Base-by-base conservation (phyloP, 78 protist species). In the Dictyostelium capitatum region DNA sequence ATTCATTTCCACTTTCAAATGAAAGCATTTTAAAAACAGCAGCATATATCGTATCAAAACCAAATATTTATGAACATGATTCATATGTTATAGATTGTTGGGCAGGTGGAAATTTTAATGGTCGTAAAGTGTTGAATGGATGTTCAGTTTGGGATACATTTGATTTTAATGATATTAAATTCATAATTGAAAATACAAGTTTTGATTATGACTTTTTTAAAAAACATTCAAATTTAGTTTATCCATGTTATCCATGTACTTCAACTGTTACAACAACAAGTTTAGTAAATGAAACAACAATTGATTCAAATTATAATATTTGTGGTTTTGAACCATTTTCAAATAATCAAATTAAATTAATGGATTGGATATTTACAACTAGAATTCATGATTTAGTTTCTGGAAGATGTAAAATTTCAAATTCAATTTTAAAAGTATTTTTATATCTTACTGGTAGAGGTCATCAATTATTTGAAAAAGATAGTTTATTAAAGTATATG, bases 401-500 rank as follows among this genome's bases (percentile, higher is more conserved):
- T 4, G 30, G 30, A 67, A 32, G 75, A 28, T 67, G 46, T 6
- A 67, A 67, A 67, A 2, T 67, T 4, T 15, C 48, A 5, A 28
- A 28, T 32, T 17, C 75, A 32, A 32, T 37, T 30, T 67, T 67
- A 67, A 67, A 67, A 30, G 48, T 43, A 12, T 25, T 67, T 30
- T 67, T 67, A 32, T 67, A 67, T 67, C 32, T 67, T 30, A 67
- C 75, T 67, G 75, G 75, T 15, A 67, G 75, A 67, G 37, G 75
- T 12, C 23, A 67, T 32, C 48, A 67, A 67, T 67, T 67, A 67
- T 67, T 67, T 32, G 30, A 67, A 15, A 15, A 6, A 30, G 48
- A 67, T 5, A 67, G 28, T 30, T 32, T 32, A 67, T 56, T 20
- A 56, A 20, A 56, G n/a, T 20, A 56, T 56, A 56, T 20, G 19